phyloP scores from a whole-genome alignment of 2,329 filamentous ascomycete genomes.

The Fusarium sp. region DNA sequence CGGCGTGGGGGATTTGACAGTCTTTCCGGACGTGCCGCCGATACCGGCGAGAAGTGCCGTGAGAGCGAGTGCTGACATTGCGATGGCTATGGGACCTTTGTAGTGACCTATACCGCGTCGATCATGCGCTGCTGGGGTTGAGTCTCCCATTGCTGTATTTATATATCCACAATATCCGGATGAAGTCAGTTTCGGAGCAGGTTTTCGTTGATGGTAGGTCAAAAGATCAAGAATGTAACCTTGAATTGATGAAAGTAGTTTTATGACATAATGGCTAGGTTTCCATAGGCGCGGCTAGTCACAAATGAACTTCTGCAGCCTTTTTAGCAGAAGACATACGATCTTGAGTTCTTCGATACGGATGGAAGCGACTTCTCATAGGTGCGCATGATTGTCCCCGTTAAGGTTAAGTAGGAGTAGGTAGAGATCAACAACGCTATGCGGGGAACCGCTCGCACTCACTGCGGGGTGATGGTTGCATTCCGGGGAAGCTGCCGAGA shows the following conservation, averaged over 20 bases:
- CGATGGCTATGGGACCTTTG: neutral
- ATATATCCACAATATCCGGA: neutral
- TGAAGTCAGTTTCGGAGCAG: neutral
- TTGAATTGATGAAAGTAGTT: neutral
- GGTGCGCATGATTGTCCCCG: neutral
- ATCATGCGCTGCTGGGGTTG: neutral
- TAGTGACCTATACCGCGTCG: neutral
- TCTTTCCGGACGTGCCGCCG: constrained; percentile 12
- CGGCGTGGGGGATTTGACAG: constrained; percentile 49
- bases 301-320: rapidly evolving
- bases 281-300: neutral
- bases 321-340: neutral
- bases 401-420: neutral
- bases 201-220: neutral
- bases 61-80: constrained; percentile 17
- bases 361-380: neutral
- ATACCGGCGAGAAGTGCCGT: constrained; percentile 11
- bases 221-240: neutral
- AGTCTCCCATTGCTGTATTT: neutral
- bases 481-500: neutral
- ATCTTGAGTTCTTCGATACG: neutral
- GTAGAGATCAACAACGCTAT: neutral
- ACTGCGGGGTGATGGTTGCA: neutral
- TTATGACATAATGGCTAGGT: neutral
- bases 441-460: neutral